phyloP scores from a whole-genome alignment of 2,329 filamentous ascomycete species.

The Scortechinia acanthostroma region DNA sequence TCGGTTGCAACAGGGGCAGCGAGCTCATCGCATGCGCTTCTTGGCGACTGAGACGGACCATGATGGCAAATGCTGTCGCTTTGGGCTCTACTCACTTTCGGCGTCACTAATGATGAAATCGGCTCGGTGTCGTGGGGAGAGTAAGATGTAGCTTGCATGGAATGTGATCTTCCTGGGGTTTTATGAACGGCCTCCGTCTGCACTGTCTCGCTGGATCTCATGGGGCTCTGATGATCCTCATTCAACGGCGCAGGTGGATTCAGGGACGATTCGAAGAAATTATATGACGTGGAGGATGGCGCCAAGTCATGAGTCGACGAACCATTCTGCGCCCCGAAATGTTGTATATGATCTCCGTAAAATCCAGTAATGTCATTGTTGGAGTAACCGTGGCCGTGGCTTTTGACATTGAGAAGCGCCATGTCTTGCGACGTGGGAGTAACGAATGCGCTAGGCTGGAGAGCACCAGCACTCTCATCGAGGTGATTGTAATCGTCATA shows the following conservation, averaged over 20 bases:
- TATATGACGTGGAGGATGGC: neutral
- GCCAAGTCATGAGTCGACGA: neutral
- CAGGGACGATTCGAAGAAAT: neutral
- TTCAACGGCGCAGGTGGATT: neutral
- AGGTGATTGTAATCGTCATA: too few relatives aligned
- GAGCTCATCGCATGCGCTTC: neutral
- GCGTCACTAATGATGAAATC: conserved; percentile 20
- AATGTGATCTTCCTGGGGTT: conserved; percentile 12
- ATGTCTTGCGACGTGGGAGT: too few relatives aligned
- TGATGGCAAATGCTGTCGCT: conserved; percentile 9
- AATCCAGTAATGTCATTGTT: too few relatives aligned
- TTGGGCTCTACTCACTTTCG: conserved; percentile 12
- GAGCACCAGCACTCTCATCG: too few relatives aligned
- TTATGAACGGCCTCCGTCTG: conserved; percentile 2
- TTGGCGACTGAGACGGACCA: conserved; percentile 5
- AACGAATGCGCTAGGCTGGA: too few relatives aligned
- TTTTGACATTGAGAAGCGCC: too few relatives aligned
- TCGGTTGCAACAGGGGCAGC: neutral
- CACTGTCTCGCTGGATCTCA: neutral
- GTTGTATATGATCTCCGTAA: too few relatives aligned
- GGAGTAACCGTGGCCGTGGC: too few relatives aligned
- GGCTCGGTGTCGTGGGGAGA: conserved; percentile 28
- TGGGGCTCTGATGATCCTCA: neutral
- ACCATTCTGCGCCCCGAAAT: neutral
- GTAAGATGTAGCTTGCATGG: conserved; percentile 13